Conservation (phyloP, 768 basidiomycete species). For the Chalciporus chontae region DNA sequence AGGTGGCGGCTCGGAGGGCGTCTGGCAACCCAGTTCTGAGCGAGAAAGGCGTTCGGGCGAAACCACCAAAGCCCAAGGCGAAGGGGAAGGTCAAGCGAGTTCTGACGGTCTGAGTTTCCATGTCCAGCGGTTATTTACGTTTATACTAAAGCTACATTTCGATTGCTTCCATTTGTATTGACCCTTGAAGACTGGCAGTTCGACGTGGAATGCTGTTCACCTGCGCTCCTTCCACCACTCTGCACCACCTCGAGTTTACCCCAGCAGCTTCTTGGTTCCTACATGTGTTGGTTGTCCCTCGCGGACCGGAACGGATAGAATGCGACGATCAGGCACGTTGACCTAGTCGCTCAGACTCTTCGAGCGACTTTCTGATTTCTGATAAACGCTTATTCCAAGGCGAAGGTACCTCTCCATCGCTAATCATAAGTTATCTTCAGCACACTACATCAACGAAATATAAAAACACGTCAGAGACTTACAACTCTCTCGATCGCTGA, state of each 20-base stretch:
- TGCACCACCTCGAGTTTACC: too few relatives aligned
- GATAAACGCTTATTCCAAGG: slow-evolving; percentile 29
- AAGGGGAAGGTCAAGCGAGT: background rate
- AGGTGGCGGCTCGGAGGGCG: slow-evolving; percentile 25
- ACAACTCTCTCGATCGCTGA: slow-evolving; percentile 27
- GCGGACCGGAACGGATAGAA: background rate
- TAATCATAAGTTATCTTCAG: background rate
- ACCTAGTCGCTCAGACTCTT: slow-evolving; percentile 15
- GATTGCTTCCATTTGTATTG: background rate
- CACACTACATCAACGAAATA: background rate
- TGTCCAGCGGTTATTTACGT: background rate
- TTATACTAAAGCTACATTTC: slow-evolving; percentile 24
- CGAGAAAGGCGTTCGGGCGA: slow-evolving; percentile 12
- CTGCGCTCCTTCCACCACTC: too few relatives aligned
- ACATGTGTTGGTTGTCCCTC: background rate
- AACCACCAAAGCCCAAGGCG: background rate
- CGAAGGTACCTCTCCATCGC: slow-evolving; percentile 26
- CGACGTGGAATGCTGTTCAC: too few relatives aligned
- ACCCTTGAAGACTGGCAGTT: background rate
- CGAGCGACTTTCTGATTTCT: slow-evolving; percentile 32
- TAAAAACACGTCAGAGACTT: slow-evolving; percentile 1
- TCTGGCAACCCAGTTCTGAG: slow-evolving; percentile 22
- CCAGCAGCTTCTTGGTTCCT: background rate
- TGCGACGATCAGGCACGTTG: slow-evolving; percentile 11
- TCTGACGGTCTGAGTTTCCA: slow-evolving; percentile 3